These are phyloP conservation scores for Grosmannia clavigera DNA, from an alignment of 2,329 filamentous ascomycete genomes.

Conservation along the genomic window DNA sequence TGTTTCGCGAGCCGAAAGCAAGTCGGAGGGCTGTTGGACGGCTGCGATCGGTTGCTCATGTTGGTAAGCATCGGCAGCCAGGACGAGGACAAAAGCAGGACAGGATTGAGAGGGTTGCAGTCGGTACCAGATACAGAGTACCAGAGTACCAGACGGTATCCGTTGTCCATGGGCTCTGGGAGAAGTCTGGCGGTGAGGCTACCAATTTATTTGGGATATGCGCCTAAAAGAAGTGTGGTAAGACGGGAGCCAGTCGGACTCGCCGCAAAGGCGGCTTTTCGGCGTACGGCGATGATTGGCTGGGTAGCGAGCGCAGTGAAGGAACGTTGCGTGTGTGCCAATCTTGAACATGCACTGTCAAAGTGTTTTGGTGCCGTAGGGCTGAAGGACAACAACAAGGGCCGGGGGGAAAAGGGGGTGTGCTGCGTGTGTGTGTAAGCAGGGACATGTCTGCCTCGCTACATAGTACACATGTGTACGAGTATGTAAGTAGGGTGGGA, in stretches of 20 bases:
- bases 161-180: background rate
- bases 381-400: background rate
- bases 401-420: background rate
- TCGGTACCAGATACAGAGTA: too few relatives aligned
- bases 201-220: background rate
- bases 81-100: too few relatives aligned
- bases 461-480: too few relatives aligned
- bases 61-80: too few relatives aligned
- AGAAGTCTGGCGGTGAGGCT: conserved; percentile 1
- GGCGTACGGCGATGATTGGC: background rate
- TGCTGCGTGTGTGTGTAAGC: background rate
- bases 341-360: background rate
- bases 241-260: background rate
- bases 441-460: too few relatives aligned
- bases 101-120: too few relatives aligned
- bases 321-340: background rate
- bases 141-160: too few relatives aligned
- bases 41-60: too few relatives aligned
- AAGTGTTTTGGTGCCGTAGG: background rate
- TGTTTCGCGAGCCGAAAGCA: too few relatives aligned
- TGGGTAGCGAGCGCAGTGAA: background rate
- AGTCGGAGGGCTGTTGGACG: too few relatives aligned
- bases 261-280: background rate
- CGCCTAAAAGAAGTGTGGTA: too few relatives aligned
- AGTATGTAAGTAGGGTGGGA: too few relatives aligned